phyloP scores from a whole-genome alignment of 352 stramenopile species.

The Pythium pyrilobum region DNA sequence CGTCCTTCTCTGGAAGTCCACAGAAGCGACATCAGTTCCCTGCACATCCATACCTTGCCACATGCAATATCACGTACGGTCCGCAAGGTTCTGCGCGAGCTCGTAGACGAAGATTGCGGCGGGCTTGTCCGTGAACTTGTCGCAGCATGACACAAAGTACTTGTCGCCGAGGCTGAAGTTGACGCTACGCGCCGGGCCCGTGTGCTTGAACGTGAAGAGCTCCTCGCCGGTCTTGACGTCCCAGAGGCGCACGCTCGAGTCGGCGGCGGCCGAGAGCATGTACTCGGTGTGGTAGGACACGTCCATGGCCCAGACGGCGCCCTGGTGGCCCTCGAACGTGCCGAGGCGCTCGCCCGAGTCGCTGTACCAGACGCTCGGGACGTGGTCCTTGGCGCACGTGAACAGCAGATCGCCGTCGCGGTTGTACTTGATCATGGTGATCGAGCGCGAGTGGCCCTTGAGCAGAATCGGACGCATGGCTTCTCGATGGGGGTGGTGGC shows the following conservation, averaged over 20 bases:
- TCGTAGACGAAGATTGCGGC: constrained; percentile 79
- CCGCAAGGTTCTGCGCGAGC: constrained; percentile 50
- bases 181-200: constrained; percentile 74
- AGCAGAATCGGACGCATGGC: constrained; percentile 95
- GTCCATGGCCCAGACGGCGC: constrained; percentile 97
- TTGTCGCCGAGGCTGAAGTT: constrained; percentile 87
- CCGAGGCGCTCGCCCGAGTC: constrained; percentile 94
- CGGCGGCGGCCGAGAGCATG: constrained; percentile 95
- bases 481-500: neutral
- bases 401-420: constrained; percentile 98
- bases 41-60: neutral
- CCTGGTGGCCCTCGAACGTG: constrained; percentile 96
- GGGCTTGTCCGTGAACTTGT: constrained; percentile 82
- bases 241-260: constrained; percentile 91
- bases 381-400: constrained; percentile 94
- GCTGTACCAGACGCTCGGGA: constrained; percentile 96
- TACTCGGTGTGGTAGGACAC: constrained; percentile 90
- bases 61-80: too few species aligned
- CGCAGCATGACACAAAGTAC: constrained; percentile 75
- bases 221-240: constrained; percentile 87
- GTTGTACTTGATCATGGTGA: constrained; percentile 99
- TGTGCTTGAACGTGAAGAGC: constrained; percentile 83
- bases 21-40: constrained; percentile 2
- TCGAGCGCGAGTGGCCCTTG: constrained; percentile 98
- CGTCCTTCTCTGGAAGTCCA: constrained; percentile 29